phyloP scores from a whole-genome alignment of 2,329 filamentous ascomycete species.

The Zasmidium cellare region DNA sequence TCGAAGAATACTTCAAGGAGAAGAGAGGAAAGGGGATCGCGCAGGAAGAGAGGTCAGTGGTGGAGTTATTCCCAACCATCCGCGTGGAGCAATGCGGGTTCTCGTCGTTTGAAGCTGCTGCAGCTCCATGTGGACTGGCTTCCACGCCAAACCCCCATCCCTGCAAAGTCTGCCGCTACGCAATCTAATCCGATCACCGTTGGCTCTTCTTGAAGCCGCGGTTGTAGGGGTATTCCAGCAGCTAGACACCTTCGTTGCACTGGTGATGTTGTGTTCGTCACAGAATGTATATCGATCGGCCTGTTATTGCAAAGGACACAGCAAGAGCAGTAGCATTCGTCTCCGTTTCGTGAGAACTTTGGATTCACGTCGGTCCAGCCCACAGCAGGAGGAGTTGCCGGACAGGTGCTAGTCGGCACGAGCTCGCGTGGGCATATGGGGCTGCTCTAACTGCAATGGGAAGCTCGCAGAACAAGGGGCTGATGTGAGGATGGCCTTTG shows the following conservation, averaged over 20 bases:
- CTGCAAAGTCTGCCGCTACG: conserved; percentile 14
- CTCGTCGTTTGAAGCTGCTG: not conserved
- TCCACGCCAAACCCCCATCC: conserved; percentile 10
- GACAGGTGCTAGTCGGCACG: not conserved
- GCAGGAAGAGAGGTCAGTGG: not conserved
- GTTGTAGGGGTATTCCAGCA: not conserved
- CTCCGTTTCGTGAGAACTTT: not conserved
- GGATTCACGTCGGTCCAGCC: not conserved
- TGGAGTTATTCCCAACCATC: not conserved
- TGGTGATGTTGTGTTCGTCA: not conserved
- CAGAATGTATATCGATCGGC: not conserved
- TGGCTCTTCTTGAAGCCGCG: not conserved
- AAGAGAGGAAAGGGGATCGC: not conserved
- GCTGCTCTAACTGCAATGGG: not conserved
- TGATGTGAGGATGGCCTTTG: not conserved
- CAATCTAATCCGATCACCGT: not conserved
- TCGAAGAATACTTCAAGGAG: not conserved
- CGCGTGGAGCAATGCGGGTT: not conserved
- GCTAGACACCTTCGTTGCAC: not conserved
- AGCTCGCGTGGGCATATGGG: conserved; percentile 2
- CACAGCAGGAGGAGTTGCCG: not conserved
- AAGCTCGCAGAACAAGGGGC: not conserved
- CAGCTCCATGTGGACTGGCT: conserved; percentile 13
- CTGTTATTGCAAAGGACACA: not conserved
- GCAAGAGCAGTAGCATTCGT: not conserved